Evolutionary conservation across 441 rosid species (phyloP).

Genomic region (Pelargonium citronellum): DNA sequence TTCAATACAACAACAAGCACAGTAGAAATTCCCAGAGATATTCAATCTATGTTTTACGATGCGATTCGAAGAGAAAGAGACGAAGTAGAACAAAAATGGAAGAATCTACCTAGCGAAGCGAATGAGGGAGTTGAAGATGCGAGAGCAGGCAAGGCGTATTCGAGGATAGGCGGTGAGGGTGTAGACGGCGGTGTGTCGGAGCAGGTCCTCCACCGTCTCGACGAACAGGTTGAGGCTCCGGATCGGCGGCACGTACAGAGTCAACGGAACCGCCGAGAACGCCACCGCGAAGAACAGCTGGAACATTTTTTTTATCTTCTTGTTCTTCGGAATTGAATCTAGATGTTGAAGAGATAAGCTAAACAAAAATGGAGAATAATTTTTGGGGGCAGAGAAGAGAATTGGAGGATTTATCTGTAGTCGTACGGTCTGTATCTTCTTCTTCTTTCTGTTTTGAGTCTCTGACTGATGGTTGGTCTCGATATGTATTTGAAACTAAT

Average conservation of each 20-base stretch:
- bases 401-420: too few relatives aligned
- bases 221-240: conserved; percentile 54
- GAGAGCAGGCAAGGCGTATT: conserved; percentile 38
- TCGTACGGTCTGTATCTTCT: too few relatives aligned
- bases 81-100: background rate
- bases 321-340: too few relatives aligned
- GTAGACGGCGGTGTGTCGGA: conserved; percentile 37
- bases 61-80: background rate
- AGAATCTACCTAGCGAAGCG: conserved; percentile 28
- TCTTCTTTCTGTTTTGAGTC: too few relatives aligned
- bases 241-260: conserved; percentile 62
- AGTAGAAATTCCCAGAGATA: too few relatives aligned
- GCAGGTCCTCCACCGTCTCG: conserved; percentile 38
- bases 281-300: conserved; percentile 58
- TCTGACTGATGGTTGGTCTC: too few relatives aligned
- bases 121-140: conserved; percentile 35
- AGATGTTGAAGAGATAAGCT: too few relatives aligned
- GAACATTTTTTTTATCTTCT: conserved; percentile 41
- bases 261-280: conserved; percentile 68
- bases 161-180: conserved; percentile 43
- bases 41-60: too few relatives aligned
- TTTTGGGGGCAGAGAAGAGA: too few relatives aligned
- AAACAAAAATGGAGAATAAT: too few relatives aligned
- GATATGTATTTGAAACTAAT: too few relatives aligned
- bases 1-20: too few relatives aligned